A percentile compares a stretch with the other conserved stretches of the same genome.
Evolutionary conservation across 768 basidiomycete genomes (phyloP).

Genomic region (Daedaleopsis nitida): DNA sequence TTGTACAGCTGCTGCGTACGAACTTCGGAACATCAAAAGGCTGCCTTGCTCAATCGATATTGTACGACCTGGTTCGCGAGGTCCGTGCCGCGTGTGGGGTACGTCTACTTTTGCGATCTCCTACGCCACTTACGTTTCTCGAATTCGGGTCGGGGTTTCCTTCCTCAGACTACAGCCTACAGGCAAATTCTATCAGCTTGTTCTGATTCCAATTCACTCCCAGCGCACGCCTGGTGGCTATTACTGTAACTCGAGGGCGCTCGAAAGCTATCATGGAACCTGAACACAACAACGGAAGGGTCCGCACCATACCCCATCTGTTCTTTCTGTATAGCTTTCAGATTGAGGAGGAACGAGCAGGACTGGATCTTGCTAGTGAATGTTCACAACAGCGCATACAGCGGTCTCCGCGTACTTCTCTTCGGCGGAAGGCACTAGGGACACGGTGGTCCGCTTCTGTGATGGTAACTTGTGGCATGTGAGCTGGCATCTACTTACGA

Average conservation of each 20-base stretch:
- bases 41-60: neutral
- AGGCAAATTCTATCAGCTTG: slow-evolving; percentile 6
- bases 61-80: neutral
- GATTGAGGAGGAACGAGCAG: neutral
- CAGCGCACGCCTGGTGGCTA: no score
- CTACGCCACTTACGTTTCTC: neutral
- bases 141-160: slow-evolving; percentile 2
- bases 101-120: neutral
- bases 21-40: neutral
- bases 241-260: neutral
- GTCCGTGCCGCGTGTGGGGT: neutral
- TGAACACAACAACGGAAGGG: neutral
- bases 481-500: neutral
- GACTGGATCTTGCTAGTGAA: neutral
- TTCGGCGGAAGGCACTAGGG: neutral
- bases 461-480: neutral
- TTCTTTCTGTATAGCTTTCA: neutral
- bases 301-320: neutral
- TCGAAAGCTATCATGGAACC: neutral
- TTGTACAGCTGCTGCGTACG: neutral
- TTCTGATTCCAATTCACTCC: slow-evolving; percentile 7
- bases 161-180: neutral
- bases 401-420: neutral
- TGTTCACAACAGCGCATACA: neutral
- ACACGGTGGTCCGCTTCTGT: neutral